Evolutionary conservation across 2,329 filamentous ascomycete species (phyloP), one percentile per base, ranked within the genome.

Genomic region (Cryoendolithus antarcticus): DNA sequence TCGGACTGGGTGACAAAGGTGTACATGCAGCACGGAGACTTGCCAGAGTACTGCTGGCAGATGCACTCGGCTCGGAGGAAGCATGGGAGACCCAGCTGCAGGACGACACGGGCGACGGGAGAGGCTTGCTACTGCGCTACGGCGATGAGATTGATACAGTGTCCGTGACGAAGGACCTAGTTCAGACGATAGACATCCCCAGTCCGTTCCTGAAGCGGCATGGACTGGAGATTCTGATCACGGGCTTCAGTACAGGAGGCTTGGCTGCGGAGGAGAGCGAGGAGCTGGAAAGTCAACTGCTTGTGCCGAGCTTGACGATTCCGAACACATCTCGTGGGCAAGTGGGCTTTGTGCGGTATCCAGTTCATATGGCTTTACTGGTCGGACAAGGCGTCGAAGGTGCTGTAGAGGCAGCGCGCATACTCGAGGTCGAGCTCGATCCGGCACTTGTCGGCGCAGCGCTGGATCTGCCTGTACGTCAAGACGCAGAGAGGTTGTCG

Each of bases 281-380:
- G 49, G 51, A 63, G 63, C 63, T 75, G 4, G 69, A 73, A 43
- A 80, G 88, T 45, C 68, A 75, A 0, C 66, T 88, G 9, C 70
- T 94, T n/a, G 80, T 85, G 12, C 86, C 86, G 4, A 59, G 63
- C 19, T 71, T 93, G 28, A 77, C 83, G 12, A 82, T 84, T 32
- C 75, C 74, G 1, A 71, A 68, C 4, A 77, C 80, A 9, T 70
- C 69, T 44, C 75, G 74, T 10, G 77, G 78, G 6, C 69, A 76
- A 44, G 71, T 76, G 41, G 77, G 77, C 9, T 72, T 77, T 10
- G 69, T 91, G 32, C 75, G 77, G 5, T 86, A 85, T 33, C 88
- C 89, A 0, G 86, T 95, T 1, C 89, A 96, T 56, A 83, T 80
- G 55, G 76, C 80, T 1, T 62, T 95, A 10, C 52, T 95, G 7